Base-by-base conservation (phyloP, 2,329 filamentous ascomycete genomes). In the Pseudocercospora vitis region DNA sequence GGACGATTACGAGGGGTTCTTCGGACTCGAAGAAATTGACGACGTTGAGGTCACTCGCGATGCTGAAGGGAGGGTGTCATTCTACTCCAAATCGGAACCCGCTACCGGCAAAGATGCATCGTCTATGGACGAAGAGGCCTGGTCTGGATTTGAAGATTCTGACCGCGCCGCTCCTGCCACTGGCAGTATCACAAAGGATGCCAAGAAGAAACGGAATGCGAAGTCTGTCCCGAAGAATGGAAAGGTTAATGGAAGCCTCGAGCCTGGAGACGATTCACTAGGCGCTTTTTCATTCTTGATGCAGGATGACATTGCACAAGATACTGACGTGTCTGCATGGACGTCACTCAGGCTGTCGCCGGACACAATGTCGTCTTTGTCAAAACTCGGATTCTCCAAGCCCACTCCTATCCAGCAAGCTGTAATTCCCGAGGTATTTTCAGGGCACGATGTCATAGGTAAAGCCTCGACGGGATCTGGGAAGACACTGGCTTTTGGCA, bases 391-490 rank as follows among this genome's bases (percentile, higher is more conserved):
- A 53, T 97, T 97, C 68, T 69, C 80, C 3, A 85, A 83, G 54
- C 94, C 94, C 0, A 96, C 91, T 0, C 73, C 81, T 0, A 96
- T 99, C 53, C 94, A 99, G 70, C 74, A 78, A 16, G 79, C 83
- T 28, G 79, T 89, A 1, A 95, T 99, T 63, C 91, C 94, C 0
- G 81, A 88, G 49, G 88, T 96, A 40, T 70, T 92, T 16, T 82
- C 83, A 4, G 92, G 92, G 0, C 88, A 89, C 68, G 92, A 99
- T 71, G 87, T 97, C 12, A 88, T 99, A 59, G 94, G 94, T 35
- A 99, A 99, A 74, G 94, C 94, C 1, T 87, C 92, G 8, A 99
- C 94, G 0, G 94, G 94, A 61, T 97, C 94, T 11, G 94, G 94
- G 63, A 99, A 99, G 74, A 99, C 94, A 0, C 76, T 99, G 39